A percentile compares a stretch with the other conserved stretches of the same genome.
Evolutionary conservation across 1,139 yeast species (phyloP).

Genomic region (Sugiyamaella japonica): DNA sequence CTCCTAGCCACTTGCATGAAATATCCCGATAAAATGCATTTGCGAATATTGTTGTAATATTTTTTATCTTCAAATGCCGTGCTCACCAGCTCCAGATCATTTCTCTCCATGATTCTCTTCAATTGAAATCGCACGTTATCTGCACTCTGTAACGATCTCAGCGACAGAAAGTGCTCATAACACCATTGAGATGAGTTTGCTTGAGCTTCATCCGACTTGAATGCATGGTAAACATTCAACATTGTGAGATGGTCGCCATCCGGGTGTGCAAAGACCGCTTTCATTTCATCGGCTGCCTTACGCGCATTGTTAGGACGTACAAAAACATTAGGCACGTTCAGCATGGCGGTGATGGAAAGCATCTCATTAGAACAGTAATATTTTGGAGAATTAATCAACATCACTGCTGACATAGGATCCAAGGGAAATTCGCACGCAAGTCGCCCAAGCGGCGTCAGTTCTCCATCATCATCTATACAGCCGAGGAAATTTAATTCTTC

Average conservation of each 20-base stretch:
- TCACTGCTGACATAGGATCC: slow-evolving; percentile 93
- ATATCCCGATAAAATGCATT: slow-evolving; percentile 89
- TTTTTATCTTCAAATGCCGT: slow-evolving; percentile 67
- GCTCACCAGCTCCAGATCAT: slow-evolving; percentile 70
- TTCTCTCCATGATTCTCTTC: slow-evolving; percentile 75
- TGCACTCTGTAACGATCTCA: slow-evolving; percentile 80
- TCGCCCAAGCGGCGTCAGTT: slow-evolving; percentile 83
- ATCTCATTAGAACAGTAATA: slow-evolving; percentile 87
- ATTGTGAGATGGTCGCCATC: slow-evolving; percentile 95
- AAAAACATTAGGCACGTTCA: slow-evolving; percentile 92
- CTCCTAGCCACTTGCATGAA: slow-evolving; percentile 98
- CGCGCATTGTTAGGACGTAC: slow-evolving; percentile 88
- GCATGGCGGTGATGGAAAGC: slow-evolving; percentile 81
- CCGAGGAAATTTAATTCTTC: slow-evolving; percentile 90
- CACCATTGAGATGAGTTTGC: slow-evolving; percentile 66
- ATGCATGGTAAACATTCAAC: slow-evolving; percentile 85
- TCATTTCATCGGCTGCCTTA: slow-evolving; percentile 90
- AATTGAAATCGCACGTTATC: slow-evolving; percentile 84
- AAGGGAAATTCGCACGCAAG: slow-evolving; percentile 90
- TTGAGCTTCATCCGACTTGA: slow-evolving; percentile 63
- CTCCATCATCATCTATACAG: slow-evolving; percentile 91
- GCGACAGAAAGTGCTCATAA: slow-evolving; percentile 81
- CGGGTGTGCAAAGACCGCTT: slow-evolving; percentile 83
- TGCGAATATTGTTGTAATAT: slow-evolving; percentile 70
- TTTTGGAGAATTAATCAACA: slow-evolving; percentile 84